Conservation (phyloP, 176 grass and related monocot genomes). For the sorghum (Sorghum bicolor) region DNA sequence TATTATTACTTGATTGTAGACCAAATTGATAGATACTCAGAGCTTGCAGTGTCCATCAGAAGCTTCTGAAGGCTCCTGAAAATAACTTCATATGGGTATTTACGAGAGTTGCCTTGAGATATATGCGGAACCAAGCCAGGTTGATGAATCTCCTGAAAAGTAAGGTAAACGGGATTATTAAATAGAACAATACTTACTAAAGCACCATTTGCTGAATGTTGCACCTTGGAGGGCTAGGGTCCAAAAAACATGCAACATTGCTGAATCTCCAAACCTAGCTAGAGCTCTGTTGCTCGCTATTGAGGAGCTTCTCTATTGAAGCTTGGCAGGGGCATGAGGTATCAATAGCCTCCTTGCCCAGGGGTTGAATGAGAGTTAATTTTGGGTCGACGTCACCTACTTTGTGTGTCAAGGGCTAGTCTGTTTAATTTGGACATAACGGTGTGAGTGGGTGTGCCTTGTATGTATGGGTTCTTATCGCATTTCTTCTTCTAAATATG, state of each 20-base stretch:
- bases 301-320: too few relatives aligned
- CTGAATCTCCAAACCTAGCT: too few relatives aligned
- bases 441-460: not conserved
- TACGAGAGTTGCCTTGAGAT: slow-evolving; percentile 69
- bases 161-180: not conserved
- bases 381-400: not conserved
- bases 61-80: slow-evolving; percentile 91
- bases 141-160: slow-evolving; percentile 74
- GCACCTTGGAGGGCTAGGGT: not conserved
- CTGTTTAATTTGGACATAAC: not conserved
- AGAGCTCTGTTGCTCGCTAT: too few relatives aligned
- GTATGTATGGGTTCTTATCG: not conserved
- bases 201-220: not conserved
- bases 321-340: too few relatives aligned
- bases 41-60: slow-evolving; percentile 91
- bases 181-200: slow-evolving; percentile 5
- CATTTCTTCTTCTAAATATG: too few relatives aligned
- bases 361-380: not conserved
- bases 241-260: not conserved
- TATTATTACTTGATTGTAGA: not conserved
- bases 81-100: slow-evolving; percentile 80
- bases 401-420: not conserved
- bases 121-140: slow-evolving; percentile 76
- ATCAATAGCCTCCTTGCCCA: not conserved
- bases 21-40: slow-evolving; percentile 56